Conservation (phyloP, 805 yeast genomes). For the Teunomyces funiuensis region DNA sequence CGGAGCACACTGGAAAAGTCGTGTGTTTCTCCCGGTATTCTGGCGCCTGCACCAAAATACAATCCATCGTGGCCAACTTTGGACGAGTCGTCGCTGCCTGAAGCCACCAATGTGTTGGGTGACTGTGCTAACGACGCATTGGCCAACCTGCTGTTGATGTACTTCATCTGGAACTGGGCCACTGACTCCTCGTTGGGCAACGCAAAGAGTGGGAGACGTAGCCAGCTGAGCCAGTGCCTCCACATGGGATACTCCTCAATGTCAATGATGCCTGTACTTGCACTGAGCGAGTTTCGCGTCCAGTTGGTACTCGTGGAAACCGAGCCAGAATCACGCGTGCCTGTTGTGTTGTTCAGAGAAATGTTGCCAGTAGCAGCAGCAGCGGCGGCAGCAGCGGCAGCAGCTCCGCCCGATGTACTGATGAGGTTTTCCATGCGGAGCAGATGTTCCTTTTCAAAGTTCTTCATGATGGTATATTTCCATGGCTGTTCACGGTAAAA, state of each 20-base stretch:
- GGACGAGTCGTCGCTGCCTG: constrained; percentile 1
- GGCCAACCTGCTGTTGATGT: constrained; percentile 10
- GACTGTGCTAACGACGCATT: not conserved
- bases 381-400: constrained; percentile 2
- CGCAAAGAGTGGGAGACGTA: constrained; percentile 44
- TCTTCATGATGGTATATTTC: constrained; percentile 47
- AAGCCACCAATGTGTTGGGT: not conserved
- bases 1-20: constrained; percentile 40
- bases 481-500: constrained; percentile 79
- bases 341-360: not conserved
- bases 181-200: constrained; percentile 42
- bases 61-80: not conserved
- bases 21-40: constrained; percentile 15
- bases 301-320: constrained; percentile 24
- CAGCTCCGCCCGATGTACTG: no score
- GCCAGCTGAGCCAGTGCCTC: constrained; percentile 38
- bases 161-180: constrained; percentile 17
- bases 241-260: constrained; percentile 32
- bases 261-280: constrained; percentile 27
- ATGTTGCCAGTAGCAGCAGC: not conserved
- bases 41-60: constrained; percentile 11
- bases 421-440: constrained; percentile 24
- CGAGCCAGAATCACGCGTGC: constrained; percentile 17
- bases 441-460: constrained; percentile 36
- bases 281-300: constrained; percentile 27